Evolutionary conservation across 1,284 basidiomycete species (phyloP).

Genomic region (Rhodotorula sp.): DNA sequence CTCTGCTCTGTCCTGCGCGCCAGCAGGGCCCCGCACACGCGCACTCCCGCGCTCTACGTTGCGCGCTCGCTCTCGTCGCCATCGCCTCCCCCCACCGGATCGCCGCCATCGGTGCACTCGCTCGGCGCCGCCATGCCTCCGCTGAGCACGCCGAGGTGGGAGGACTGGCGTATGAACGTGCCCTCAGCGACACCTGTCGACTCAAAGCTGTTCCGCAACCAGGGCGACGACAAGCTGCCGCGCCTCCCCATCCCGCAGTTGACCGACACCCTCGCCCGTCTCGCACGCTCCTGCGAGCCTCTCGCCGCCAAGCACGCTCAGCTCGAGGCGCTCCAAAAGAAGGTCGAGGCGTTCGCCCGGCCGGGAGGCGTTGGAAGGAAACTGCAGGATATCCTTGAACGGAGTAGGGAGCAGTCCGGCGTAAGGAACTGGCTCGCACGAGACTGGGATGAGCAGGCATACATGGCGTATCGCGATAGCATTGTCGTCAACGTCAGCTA

Average conservation of each 20-base stretch:
- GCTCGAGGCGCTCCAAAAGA: slow-evolving; percentile 21
- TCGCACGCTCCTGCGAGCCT: slow-evolving; percentile 27
- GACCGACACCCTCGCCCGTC: slow-evolving; percentile 35
- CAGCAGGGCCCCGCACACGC: neutral
- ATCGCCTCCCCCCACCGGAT: too few relatives aligned
- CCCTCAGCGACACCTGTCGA: slow-evolving; percentile 26
- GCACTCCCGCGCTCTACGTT: neutral
- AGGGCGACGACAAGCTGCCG: slow-evolving; percentile 32
- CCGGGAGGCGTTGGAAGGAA: slow-evolving; percentile 24
- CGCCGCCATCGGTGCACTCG: neutral
- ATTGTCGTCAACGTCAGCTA: slow-evolving; percentile 46
- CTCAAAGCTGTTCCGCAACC: slow-evolving; percentile 36
- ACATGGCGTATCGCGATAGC: slow-evolving; percentile 46
- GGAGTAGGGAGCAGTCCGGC: slow-evolving; percentile 32
- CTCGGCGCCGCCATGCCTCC: slow-evolving; percentile 8
- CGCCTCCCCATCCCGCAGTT: slow-evolving; percentile 42
- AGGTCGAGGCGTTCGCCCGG: slow-evolving; percentile 35
- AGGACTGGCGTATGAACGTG: slow-evolving; percentile 39
- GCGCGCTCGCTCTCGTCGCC: neutral
- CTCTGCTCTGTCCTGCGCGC: neutral
- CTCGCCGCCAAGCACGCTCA: slow-evolving; percentile 31
- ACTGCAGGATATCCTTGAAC: slow-evolving; percentile 39
- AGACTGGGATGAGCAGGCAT: slow-evolving; percentile 46
- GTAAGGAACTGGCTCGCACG: slow-evolving; percentile 45
- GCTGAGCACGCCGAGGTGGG: neutral